A percentile compares a stretch with the other conserved stretches of the same genome.
Evolutionary conservation across 225 moss, liverwort and hornwort species (phyloP).

Genomic region (Anthoceros angustus): DNA sequence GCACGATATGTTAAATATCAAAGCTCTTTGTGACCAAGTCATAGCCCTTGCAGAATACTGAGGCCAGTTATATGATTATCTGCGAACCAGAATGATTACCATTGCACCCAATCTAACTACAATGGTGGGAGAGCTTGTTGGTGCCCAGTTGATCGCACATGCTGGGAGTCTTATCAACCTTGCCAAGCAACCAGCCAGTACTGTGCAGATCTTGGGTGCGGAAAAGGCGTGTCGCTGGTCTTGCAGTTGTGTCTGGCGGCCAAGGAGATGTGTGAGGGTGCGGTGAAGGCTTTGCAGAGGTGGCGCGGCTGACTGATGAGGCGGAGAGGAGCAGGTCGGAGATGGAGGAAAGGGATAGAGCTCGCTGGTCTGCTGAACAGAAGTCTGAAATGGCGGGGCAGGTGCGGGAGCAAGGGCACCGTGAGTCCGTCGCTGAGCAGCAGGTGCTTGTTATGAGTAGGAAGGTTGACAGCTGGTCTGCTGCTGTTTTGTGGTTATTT

Average conservation of each 20-base stretch:
- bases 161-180: slow-evolving; percentile 71
- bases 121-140: slow-evolving; percentile 69
- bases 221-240: slow-evolving; percentile 30
- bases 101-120: slow-evolving; percentile 78
- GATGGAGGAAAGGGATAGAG: too few relatives aligned
- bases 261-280: too few relatives aligned
- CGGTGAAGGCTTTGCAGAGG: too few relatives aligned
- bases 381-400: too few relatives aligned
- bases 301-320: too few relatives aligned
- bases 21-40: slow-evolving; percentile 69
- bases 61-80: slow-evolving; percentile 60
- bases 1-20: slow-evolving; percentile 74
- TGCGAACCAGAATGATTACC: slow-evolving; percentile 69
- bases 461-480: too few relatives aligned
- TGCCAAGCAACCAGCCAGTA: slow-evolving; percentile 74
- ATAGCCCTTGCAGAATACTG: slow-evolving; percentile 58
- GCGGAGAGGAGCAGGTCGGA: too few relatives aligned
- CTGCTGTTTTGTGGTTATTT: background rate
- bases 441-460: too few relatives aligned
- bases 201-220: slow-evolving; percentile 83
- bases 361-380: too few relatives aligned
- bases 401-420: too few relatives aligned
- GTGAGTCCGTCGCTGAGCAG: too few relatives aligned
- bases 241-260: background rate
- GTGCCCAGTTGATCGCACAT: slow-evolving; percentile 67